A percentile compares a stretch with the other conserved stretches of the same genome.
These are phyloP conservation scores for Colletotrichum melonis DNA, from an alignment of 2,329 filamentous ascomycete genomes.

Conservation along the genomic window DNA sequence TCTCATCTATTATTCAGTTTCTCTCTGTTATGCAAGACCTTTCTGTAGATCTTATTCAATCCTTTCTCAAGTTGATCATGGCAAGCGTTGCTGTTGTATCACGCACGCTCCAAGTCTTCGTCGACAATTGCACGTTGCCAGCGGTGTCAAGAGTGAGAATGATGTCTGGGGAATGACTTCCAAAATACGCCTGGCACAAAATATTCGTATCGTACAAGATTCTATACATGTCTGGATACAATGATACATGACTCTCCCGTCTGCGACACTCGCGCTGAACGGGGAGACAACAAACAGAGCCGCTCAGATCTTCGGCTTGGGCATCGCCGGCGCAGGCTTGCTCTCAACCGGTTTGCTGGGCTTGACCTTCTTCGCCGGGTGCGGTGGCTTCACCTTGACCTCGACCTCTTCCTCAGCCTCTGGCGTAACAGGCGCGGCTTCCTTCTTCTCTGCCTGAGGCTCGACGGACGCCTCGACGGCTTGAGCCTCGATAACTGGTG, in stretches of 20 bases:
- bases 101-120: background rate
- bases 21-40: conserved; percentile 15
- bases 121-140: background rate
- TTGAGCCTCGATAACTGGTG: background rate
- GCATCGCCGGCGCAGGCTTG: conserved; percentile 12
- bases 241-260: conserved; percentile 26
- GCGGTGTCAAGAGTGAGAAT: background rate
- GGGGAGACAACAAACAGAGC: conserved; percentile 5
- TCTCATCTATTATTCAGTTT: conserved; percentile 15
- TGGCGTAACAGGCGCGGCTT: background rate
- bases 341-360: conserved; percentile 10
- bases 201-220: conserved; percentile 33
- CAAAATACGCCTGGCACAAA: conserved; percentile 10
- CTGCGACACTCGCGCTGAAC: background rate
- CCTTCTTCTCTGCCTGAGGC: background rate
- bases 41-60: background rate
- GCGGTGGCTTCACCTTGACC: background rate
- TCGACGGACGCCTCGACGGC: background rate
- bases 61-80: background rate
- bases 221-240: conserved; percentile 36
- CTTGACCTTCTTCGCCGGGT: conserved; percentile 22
- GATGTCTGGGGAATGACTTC: background rate
- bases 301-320: conserved; percentile 27
- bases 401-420: background rate
- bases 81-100: background rate